phyloP scores from a whole-genome alignment of 1,284 basidiomycete species.

The Ceratobasidium sp. region DNA sequence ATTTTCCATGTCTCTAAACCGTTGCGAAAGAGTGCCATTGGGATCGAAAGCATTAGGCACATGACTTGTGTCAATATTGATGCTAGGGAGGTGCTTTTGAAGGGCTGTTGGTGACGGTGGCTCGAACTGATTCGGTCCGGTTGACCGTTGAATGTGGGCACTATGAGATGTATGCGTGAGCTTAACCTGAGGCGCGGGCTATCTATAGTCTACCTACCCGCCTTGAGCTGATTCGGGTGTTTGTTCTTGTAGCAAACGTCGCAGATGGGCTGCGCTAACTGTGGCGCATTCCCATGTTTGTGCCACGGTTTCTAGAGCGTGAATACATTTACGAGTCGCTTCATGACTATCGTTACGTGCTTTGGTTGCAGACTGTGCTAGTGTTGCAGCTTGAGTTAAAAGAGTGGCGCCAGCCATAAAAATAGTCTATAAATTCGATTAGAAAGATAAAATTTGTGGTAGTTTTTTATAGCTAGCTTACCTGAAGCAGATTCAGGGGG shows the following conservation, averaged over 20 bases:
- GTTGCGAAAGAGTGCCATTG: neutral
- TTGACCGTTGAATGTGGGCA: neutral
- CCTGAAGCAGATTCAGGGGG: conserved; percentile 33
- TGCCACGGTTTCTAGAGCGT: neutral
- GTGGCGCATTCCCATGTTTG: neutral
- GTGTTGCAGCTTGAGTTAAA: neutral
- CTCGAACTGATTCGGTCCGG: neutral
- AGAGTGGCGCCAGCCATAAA: neutral
- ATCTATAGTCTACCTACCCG: neutral
- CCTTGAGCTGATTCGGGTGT: neutral
- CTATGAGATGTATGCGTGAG: neutral
- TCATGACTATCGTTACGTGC: neutral
- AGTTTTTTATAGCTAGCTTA: neutral
- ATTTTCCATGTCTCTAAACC: neutral
- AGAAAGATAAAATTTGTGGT: neutral
- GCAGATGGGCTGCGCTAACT: neutral
- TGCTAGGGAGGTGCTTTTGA: neutral
- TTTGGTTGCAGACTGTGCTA: neutral
- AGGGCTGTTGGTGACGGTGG: neutral
- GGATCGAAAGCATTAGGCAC: neutral
- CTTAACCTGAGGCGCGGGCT: neutral
- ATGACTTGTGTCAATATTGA: neutral
- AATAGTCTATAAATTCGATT: neutral
- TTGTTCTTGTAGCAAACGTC: neutral
- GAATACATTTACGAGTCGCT: neutral